Percentiles rank a stretch among this genome's conserved stretches.
phyloP scores from a whole-genome alignment of 192 early-diverging fungal species.

The Dissophora globulifera region DNA sequence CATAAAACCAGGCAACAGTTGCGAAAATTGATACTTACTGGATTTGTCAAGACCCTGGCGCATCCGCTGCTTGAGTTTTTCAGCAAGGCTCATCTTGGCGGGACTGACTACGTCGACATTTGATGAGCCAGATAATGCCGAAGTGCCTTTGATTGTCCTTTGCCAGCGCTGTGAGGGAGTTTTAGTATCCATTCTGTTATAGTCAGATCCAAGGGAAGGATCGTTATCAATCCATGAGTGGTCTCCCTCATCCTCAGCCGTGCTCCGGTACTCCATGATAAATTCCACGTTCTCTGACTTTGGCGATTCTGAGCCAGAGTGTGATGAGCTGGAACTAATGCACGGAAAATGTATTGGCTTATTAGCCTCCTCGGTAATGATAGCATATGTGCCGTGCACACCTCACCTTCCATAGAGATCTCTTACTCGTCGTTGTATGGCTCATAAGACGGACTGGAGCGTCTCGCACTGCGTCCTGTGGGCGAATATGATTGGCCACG shows the following conservation, averaged over 20 bases:
- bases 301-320: conserved; percentile 31
- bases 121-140: not conserved
- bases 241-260: not conserved
- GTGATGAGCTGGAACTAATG: conserved; percentile 7
- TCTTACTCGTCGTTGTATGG: conserved; percentile 12
- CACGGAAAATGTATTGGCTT: not conserved
- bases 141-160: not conserved
- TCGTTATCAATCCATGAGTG: conserved; percentile 2
- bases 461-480: conserved; percentile 1
- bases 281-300: conserved; percentile 15
- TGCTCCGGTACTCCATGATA: conserved; percentile 22
- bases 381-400: no score
- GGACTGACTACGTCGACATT: not conserved
- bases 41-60: conserved; percentile 29
- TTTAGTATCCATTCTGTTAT: not conserved
- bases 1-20: no score
- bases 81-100: conserved; percentile 20
- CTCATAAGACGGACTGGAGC: conserved; percentile 35
- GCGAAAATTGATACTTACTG: no score
- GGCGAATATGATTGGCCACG: conserved; percentile 16
- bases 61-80: conserved; percentile 42
- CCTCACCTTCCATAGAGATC: no score
- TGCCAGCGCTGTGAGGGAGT: not conserved
- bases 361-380: no score
- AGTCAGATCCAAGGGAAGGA: not conserved